Conservation (phyloP, 163 green algal species). For the Chloroidium sp. region DNA sequence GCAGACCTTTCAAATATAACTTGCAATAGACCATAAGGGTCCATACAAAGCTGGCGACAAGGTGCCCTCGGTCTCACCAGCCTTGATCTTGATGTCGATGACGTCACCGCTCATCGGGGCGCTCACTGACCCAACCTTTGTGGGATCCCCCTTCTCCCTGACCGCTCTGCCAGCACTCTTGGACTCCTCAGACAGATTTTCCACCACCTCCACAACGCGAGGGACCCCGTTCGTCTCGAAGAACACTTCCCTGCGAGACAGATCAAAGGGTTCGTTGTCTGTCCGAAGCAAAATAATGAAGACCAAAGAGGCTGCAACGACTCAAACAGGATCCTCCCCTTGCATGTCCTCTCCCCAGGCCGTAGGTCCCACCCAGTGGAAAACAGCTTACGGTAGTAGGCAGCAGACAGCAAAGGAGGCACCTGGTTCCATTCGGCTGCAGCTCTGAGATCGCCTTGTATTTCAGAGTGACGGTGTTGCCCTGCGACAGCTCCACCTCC, state of each 20-base stretch:
- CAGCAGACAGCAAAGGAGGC: not conserved
- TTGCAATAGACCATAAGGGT: no score
- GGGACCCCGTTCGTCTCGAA: slow-evolving; percentile 91
- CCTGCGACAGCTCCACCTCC: slow-evolving; percentile 49
- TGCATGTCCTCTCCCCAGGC: not conserved
- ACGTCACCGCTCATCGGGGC: slow-evolving; percentile 87
- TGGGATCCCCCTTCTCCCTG: slow-evolving; percentile 49
- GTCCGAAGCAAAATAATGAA: no score
- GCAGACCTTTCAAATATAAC: no score
- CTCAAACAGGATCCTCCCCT: no score
- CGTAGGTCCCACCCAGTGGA: slow-evolving; percentile 10
- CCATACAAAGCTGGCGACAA: no score
- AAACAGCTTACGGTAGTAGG: slow-evolving; percentile 13
- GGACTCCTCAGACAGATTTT: slow-evolving; percentile 29
- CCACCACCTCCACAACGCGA: slow-evolving; percentile 76
- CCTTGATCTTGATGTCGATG: slow-evolving; percentile 67
- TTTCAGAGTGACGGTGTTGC: slow-evolving; percentile 67
- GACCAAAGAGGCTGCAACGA: no score
- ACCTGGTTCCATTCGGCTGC: slow-evolving; percentile 50
- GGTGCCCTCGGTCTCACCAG: no score
- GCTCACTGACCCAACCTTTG: slow-evolving; percentile 59
- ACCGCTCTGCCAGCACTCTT: slow-evolving; percentile 18
- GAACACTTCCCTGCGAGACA: slow-evolving; percentile 63
- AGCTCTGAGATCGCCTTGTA: slow-evolving; percentile 75
- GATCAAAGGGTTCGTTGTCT: not conserved